Conservation (phyloP, 2,329 filamentous ascomycete species). For the Fusarium caatingaense region DNA sequence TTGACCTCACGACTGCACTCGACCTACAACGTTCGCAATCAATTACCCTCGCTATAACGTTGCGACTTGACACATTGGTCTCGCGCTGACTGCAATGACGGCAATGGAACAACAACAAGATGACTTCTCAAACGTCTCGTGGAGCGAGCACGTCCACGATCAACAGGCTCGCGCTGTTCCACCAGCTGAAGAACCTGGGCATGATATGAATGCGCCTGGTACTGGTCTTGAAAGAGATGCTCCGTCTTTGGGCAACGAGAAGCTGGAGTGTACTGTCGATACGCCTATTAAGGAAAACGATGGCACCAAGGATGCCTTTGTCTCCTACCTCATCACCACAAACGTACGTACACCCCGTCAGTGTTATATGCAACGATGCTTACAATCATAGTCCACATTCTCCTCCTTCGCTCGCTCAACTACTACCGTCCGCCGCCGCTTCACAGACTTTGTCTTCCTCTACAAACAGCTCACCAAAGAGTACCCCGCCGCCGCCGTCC, state of each 20-base stretch:
- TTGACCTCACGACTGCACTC: slow-evolving; percentile 1
- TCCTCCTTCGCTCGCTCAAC: slow-evolving; percentile 87
- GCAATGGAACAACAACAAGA: slow-evolving; percentile 66
- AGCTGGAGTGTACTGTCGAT: slow-evolving; percentile 84
- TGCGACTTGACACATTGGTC: background rate
- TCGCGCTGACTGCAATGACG: slow-evolving; percentile 53
- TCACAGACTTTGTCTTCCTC: slow-evolving; percentile 97
- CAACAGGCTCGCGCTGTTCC: slow-evolving; percentile 47
- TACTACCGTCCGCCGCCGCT: slow-evolving; percentile 86
- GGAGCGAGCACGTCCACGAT: slow-evolving; percentile 70
- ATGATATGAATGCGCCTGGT: slow-evolving; percentile 58
- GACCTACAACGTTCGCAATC: background rate
- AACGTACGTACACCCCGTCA: slow-evolving; percentile 65
- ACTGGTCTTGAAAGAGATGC: slow-evolving; percentile 66
- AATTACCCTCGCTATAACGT: background rate
- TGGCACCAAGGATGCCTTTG: slow-evolving; percentile 94
- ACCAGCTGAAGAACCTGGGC: slow-evolving; percentile 45
- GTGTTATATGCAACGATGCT: background rate
- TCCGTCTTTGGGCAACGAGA: slow-evolving; percentile 75
- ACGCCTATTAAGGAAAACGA: slow-evolving; percentile 94
- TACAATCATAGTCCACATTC: slow-evolving; percentile 80
- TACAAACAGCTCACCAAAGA: slow-evolving; percentile 90
- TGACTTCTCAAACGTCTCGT: slow-evolving; percentile 85
- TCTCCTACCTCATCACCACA: slow-evolving; percentile 94
- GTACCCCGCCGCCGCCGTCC: slow-evolving; percentile 91